A percentile compares a stretch with the other conserved stretches of the same genome.
phyloP scores from a whole-genome alignment of 805 yeast species.

The Ogataea philodendri region DNA sequence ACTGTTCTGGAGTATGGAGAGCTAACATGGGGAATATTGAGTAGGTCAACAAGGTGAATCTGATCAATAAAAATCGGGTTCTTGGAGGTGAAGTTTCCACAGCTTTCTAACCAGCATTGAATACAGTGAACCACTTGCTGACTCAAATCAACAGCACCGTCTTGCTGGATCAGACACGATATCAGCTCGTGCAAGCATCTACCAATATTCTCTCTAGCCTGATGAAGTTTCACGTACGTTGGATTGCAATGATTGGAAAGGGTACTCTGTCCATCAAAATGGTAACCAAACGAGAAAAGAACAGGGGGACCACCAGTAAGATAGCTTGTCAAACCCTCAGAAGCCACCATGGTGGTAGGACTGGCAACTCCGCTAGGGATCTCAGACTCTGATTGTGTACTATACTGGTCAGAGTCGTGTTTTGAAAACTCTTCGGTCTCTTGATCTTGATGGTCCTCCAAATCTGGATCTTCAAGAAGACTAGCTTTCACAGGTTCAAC shows the following conservation, averaged over 20 bases:
- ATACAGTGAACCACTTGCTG: conserved; percentile 61
- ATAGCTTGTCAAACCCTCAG: conserved; percentile 45
- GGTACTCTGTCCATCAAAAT: conserved; percentile 24
- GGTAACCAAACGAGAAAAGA: conserved; percentile 32
- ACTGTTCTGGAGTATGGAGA: conserved; percentile 77
- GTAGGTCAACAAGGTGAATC: conserved; percentile 44
- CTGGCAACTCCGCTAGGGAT: conserved; percentile 31
- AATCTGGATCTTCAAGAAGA: conserved; percentile 1
- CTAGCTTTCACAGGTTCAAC: no score
- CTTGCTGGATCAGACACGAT: conserved; percentile 45
- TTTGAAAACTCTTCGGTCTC: conserved; percentile 6
- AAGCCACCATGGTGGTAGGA: conserved; percentile 36
- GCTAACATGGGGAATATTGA: conserved; percentile 58
- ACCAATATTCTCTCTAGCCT: conserved; percentile 51
- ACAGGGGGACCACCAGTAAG: conserved; percentile 28
- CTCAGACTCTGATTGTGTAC: conserved; percentile 30
- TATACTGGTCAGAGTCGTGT: conserved; percentile 3
- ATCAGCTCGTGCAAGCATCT: conserved; percentile 57
- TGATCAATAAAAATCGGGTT: conserved; percentile 31
- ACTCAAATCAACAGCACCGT: conserved; percentile 63
- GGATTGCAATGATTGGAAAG: conserved; percentile 34
- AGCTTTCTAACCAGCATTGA: conserved; percentile 55
- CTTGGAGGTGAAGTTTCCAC: conserved; percentile 30
- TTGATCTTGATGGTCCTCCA: no score
- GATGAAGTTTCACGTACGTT: conserved; percentile 54